Base-by-base conservation (phyloP, 2,329 filamentous ascomycete genomes). In the Aspergillus sp. region DNA sequence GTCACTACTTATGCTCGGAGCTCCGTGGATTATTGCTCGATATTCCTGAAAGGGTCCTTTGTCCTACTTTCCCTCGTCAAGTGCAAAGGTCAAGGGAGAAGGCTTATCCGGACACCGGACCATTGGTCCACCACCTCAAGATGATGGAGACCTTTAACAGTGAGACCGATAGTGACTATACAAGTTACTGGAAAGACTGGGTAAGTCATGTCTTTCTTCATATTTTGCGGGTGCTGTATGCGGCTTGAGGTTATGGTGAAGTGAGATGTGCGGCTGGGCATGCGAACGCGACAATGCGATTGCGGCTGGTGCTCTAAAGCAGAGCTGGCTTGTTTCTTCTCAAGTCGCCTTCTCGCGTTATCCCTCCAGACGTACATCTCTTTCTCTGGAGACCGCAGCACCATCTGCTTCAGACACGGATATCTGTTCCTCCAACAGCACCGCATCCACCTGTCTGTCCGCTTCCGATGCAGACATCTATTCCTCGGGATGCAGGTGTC, bases 161-260 rank as follows among this genome's bases (percentile, higher is more conserved):
- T 57, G 91, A 98, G 64, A 93, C 88, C 8, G 91, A 98, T 59
- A 95, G 88, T 64, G 91, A 98, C 67, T 98, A 96, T 61, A 95
- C 91, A 30, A 96, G 86, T 65, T 98, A 96, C 63, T 98, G 91
- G 91, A 74, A 89, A 61, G 91, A 98, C 67, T 98, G 91, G 91
- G 91, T 96, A 71, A 68, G 85, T 79, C 39, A 41, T 40, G 31
- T 25, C 27, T 30, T 40, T 34, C 34, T 29, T 37, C 15, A n/a
- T n/a, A n/a, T n/a, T n/a, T n/a, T n/a, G n/a, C 32, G 29, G 28
- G 5, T 27, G 26, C 36, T 37, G 33, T 24, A n/a, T n/a, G n/a
- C n/a, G n/a, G n/a, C n/a, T n/a, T n/a, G 35, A 29, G 16, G 43
- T 24, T 35, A 29, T 28, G 26, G 26, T 30, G 30, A 36, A 33